Evolutionary conservation across 2,329 filamentous ascomycete genomes (phyloP), one percentile per base, ranked within the genome.

Genomic region (Botrytis sinoallii): DNA sequence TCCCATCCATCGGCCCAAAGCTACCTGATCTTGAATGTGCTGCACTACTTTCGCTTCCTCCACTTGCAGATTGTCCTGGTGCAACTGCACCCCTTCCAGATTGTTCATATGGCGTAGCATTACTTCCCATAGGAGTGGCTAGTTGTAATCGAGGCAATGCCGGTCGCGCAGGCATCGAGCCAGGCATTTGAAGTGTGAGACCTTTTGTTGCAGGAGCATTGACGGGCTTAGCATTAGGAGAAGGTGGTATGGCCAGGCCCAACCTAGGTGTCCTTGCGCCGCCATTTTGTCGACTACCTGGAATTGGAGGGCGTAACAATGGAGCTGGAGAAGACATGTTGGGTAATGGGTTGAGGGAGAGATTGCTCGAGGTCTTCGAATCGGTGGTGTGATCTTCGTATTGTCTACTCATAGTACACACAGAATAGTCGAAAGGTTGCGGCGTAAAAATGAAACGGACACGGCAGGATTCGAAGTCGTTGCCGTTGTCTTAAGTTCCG

Each of bases 171-270:
- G 75, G 64, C 71, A 79, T 76, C 76, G 80, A 75, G 42, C 78
- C 76, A 75, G 80, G 75, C 81, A 80, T 80, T 65, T 80, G 78
- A 52, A 80, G 71, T 20, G 78, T 78, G 25, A 81, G 75, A 9
- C 75, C 77, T 38, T 75, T 69, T 14, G 38, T 73, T 29, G 67
- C 44, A 44, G 59, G 74, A 42, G 75, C 75, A 73, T 76, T 88
- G 70, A 96, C 89, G 2, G 95, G 90, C 82, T 95, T 93, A 75
- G 87, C 91, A 83, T 90, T 95, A 67, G 94, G 93, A 52, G 94
- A 97, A 0, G 93, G 91, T 55, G 95, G 95, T 74, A 98, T 98
- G 64, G 95, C 93, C 73, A 98, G 89, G 63, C 94, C 95, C 74
- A 98, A 88, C 75, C 81, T 79, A 22, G 81, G 81, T 35, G 79